Base-by-base conservation (phyloP, 768 basidiomycete species). In the Russula emetica region DNA sequence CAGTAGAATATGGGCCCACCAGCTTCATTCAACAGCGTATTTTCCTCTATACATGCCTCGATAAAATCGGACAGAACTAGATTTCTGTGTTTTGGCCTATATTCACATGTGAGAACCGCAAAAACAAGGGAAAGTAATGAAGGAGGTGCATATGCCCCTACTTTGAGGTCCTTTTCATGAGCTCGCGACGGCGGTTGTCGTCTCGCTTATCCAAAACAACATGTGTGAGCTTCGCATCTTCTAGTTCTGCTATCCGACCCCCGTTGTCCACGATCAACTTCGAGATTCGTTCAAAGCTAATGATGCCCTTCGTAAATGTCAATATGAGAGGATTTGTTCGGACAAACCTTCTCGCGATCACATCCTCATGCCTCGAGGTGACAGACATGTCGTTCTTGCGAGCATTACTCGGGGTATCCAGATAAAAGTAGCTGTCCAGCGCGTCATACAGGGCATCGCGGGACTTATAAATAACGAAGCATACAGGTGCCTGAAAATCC, bases 191-290 rank as follows among this genome's bases (percentile, higher is more conserved):
- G 42, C 92, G 84, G 67, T 83, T 85, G 54, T 81, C 81, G 69
- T 95, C 93, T 10, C 88, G 85, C 74, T 90, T 90, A 76, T 94
- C 90, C 58, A 94, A 72, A 47, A 97, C 78, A 51, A 96, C 75
- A 73, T 98, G 95, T 0, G 94, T 96, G 45, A 98, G 77, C 71
- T 87, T 91, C 26, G 87, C 80, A 57, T 97, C 85, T 60, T 82
- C 76, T 3, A 97, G 78, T 60, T 81, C 82, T 13, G 81, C 85
- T 9, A 94, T 70, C 55, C 76, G 80, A 1, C 95, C 95, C 49
- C 94, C 94, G 67, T 92, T 85, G 16, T 82, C 77, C 28, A 68
- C 73, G 60, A 97, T 86, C 11, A 80, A 70, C 59, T 76, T 77
- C 14, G 77, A 74, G 8, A 88, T 66, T 59, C 83, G 72, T 32